These are phyloP conservation scores for Raphanus hybrid DNA, from an alignment of 441 rosid species.

Conservation along the genomic window DNA sequence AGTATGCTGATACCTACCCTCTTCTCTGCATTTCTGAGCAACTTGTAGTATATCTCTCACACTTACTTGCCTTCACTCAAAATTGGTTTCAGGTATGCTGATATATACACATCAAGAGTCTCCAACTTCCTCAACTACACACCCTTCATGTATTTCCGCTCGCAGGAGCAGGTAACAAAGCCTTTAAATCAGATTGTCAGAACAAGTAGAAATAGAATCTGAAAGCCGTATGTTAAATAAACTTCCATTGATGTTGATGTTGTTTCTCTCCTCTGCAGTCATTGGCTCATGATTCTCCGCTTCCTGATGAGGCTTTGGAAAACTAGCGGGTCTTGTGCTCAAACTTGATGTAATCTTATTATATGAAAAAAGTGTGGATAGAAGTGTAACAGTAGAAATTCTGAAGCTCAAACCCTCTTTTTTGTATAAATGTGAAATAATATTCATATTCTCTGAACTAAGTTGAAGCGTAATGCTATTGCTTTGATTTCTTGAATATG, in stretches of 20 bases:
- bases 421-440: slow-evolving; percentile 34
- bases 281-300: slow-evolving; percentile 81
- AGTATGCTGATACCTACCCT: slow-evolving; percentile 45
- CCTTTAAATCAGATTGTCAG: background rate
- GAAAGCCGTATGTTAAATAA: background rate
- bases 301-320: slow-evolving; percentile 32
- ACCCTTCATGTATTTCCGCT: slow-evolving; percentile 88
- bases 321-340: slow-evolving; percentile 14
- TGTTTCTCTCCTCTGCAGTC: slow-evolving; percentile 57
- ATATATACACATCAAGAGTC: slow-evolving; percentile 91
- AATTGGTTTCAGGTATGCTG: slow-evolving; percentile 76
- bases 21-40: slow-evolving; percentile 20
- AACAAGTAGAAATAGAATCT: background rate
- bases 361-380: slow-evolving; percentile 24
- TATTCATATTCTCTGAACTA: background rate
- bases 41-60: slow-evolving; percentile 4
- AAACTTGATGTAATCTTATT: slow-evolving; percentile 25
- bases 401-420: background rate
- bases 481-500: background rate
- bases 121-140: slow-evolving; percentile 71
- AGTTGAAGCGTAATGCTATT: background rate
- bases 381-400: slow-evolving; percentile 18
- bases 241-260: slow-evolving; percentile 14
- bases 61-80: background rate
- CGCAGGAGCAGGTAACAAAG: slow-evolving; percentile 83